These are phyloP conservation scores for Hirsutella minnesotensis DNA, from an alignment of 2,329 filamentous ascomycete species.

Conservation along the genomic window DNA sequence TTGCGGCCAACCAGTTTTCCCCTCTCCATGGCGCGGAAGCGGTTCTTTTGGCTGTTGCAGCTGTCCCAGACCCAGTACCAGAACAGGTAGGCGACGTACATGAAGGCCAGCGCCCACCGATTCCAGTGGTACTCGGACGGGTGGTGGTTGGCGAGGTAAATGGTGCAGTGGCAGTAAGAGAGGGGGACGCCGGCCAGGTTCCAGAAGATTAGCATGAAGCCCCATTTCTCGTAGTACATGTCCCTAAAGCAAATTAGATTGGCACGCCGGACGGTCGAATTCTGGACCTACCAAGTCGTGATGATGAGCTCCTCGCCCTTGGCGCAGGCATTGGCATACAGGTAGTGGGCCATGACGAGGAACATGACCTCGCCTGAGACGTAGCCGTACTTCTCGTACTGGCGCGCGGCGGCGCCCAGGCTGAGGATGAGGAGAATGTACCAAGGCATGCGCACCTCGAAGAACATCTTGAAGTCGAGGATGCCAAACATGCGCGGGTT, in stretches of 20 bases:
- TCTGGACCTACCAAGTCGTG: slow-evolving; percentile 52
- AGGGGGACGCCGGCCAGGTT: slow-evolving; percentile 85
- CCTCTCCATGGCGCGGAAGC: slow-evolving; percentile 70
- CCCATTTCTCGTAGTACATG: slow-evolving; percentile 96
- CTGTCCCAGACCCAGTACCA: slow-evolving; percentile 91
- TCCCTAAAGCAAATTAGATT: slow-evolving; percentile 35
- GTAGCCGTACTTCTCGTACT: slow-evolving; percentile 77
- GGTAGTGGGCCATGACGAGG: slow-evolving; percentile 77
- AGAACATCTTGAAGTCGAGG: slow-evolving; percentile 91
- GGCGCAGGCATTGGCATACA: slow-evolving; percentile 84
- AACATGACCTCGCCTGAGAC: slow-evolving; percentile 78
- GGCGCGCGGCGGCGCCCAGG: slow-evolving; percentile 64
- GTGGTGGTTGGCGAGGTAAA: slow-evolving; percentile 77
- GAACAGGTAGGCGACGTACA: slow-evolving; percentile 65
- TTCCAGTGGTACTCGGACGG: slow-evolving; percentile 71
- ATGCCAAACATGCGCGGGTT: slow-evolving; percentile 76
- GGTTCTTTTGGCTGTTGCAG: slow-evolving; percentile 87
- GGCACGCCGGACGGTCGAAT: neutral
- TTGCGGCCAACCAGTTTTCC: slow-evolving; percentile 59
- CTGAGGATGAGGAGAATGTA: slow-evolving; percentile 76
- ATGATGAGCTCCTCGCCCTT: slow-evolving; percentile 89
- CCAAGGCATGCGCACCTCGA: slow-evolving; percentile 86
- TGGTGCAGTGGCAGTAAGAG: slow-evolving; percentile 86
- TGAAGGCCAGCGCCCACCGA: slow-evolving; percentile 47
- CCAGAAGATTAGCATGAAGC: slow-evolving; percentile 98